These are phyloP conservation scores for Wallacemonas sp. DNA, from an alignment of 208 protist genomes.

Conservation along the genomic window DNA sequence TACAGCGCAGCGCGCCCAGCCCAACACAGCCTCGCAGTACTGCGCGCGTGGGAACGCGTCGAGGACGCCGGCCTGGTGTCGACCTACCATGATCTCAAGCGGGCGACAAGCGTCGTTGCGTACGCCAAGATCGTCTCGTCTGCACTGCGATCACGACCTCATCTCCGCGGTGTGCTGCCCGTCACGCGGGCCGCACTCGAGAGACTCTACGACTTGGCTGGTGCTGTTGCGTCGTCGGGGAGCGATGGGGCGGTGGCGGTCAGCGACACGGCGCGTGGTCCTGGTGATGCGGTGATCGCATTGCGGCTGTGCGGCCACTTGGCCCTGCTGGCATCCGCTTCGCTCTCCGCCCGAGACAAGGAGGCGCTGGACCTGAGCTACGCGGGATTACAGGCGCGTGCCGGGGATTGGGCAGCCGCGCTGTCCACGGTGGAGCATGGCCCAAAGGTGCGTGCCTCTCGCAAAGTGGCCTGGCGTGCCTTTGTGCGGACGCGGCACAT, in stretches of 20 bases:
- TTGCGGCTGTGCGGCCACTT: constrained; percentile 45
- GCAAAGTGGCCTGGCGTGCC: constrained; percentile 28
- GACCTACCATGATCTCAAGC: constrained; percentile 33
- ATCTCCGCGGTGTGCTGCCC: constrained; percentile 58
- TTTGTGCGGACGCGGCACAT: constrained; percentile 19
- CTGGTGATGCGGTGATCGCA: constrained; percentile 32
- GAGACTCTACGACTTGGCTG: constrained; percentile 51
- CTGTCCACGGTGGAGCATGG: constrained; percentile 39
- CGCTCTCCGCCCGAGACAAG: constrained; percentile 24
- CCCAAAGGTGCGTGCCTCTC: constrained; percentile 52
- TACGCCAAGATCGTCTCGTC: constrained; percentile 46
- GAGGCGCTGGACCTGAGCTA: constrained; percentile 56
- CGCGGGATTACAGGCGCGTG: constrained; percentile 34
- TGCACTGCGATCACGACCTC: constrained; percentile 50
- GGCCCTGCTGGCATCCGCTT: constrained; percentile 29
- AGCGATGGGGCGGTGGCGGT: neutral
- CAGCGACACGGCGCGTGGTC: neutral
- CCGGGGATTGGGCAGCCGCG: constrained; percentile 46
- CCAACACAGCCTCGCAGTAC: constrained; percentile 23
- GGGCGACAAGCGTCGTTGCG: constrained; percentile 37
- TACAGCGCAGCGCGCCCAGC: constrained; percentile 13
- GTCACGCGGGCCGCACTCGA: constrained; percentile 43
- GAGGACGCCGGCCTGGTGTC: constrained; percentile 26
- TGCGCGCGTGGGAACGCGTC: constrained; percentile 35
- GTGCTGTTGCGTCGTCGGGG: neutral